Conservation (phyloP, 2,329 filamentous ascomycete genomes). For the Huntiella abstrusa region DNA sequence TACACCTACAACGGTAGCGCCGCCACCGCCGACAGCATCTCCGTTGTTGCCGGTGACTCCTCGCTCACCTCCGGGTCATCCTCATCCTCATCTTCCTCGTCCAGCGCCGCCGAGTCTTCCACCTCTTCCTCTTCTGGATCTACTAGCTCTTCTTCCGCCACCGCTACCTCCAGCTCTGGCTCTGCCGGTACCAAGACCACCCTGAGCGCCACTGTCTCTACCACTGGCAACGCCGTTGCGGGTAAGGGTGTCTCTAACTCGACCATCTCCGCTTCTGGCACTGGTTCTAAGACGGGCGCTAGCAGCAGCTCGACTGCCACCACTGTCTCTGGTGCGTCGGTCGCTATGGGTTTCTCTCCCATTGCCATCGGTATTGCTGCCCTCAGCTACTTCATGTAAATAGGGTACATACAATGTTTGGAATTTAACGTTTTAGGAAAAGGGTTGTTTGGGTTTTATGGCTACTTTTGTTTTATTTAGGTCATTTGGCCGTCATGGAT, state of each 20-base stretch:
- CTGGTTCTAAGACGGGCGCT: not conserved
- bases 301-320: not conserved
- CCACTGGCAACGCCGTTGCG: not conserved
- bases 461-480: not conserved
- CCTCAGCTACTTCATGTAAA: slow-evolving; percentile 8
- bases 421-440: not conserved
- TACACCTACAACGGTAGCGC: slow-evolving; percentile 32
- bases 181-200: not conserved
- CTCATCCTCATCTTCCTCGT: not conserved
- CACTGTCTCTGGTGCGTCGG: not conserved
- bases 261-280: not conserved
- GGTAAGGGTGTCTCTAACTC: not conserved
- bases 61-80: not conserved
- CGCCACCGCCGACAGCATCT: slow-evolving; percentile 33
- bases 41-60: slow-evolving; percentile 24
- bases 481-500: not conserved
- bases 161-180: not conserved
- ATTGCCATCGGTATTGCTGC: slow-evolving; percentile 7
- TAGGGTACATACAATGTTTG: not conserved
- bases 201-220: not conserved
- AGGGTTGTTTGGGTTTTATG: not conserved
- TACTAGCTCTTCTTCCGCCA: not conserved
- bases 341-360: slow-evolving; percentile 4
- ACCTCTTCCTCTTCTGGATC: not conserved
- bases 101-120: not conserved